A percentile compares a stretch with the other conserved stretches of the same genome.
These are phyloP conservation scores for Fusarium coicis DNA, from an alignment of 2,329 filamentous ascomycete genomes.

Conservation along the genomic window DNA sequence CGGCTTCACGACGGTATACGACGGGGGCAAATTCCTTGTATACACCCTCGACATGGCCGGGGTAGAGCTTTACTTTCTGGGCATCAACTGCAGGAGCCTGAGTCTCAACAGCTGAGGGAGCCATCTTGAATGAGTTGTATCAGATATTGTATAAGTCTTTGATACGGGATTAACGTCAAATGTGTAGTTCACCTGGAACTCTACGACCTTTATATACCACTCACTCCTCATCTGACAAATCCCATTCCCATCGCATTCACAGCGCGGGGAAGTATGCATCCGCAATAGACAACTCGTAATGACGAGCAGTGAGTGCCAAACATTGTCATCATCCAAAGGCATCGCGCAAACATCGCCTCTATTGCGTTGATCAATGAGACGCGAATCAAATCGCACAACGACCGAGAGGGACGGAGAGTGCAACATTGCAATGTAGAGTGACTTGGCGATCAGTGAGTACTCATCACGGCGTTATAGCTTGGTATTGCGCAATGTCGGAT, in stretches of 20 bases:
- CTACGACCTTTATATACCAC: slow-evolving; percentile 30
- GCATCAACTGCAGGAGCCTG: slow-evolving; percentile 20
- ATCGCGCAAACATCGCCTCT: slow-evolving; percentile 23
- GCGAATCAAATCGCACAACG: slow-evolving; percentile 39
- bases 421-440: not conserved
- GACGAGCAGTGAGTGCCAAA: not conserved
- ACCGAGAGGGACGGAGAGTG: not conserved
- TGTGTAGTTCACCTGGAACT: not conserved
- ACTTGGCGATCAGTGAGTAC: not conserved
- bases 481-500: slow-evolving; percentile 40
- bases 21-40: slow-evolving; percentile 42
- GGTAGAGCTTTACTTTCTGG: slow-evolving; percentile 43
- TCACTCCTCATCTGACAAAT: not conserved
- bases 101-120: slow-evolving; percentile 42
- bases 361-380: slow-evolving; percentile 12
- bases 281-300: slow-evolving; percentile 17
- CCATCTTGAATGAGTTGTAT: slow-evolving; percentile 22
- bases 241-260: not conserved
- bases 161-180: not conserved
- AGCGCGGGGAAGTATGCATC: slow-evolving; percentile 24
- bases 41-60: slow-evolving; percentile 39
- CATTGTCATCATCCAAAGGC: not conserved
- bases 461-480: not conserved
- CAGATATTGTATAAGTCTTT: not conserved
- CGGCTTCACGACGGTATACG: slow-evolving; percentile 32